Conservation (phyloP, 1,139 yeast species). For the Waltiozyma sp. region DNA sequence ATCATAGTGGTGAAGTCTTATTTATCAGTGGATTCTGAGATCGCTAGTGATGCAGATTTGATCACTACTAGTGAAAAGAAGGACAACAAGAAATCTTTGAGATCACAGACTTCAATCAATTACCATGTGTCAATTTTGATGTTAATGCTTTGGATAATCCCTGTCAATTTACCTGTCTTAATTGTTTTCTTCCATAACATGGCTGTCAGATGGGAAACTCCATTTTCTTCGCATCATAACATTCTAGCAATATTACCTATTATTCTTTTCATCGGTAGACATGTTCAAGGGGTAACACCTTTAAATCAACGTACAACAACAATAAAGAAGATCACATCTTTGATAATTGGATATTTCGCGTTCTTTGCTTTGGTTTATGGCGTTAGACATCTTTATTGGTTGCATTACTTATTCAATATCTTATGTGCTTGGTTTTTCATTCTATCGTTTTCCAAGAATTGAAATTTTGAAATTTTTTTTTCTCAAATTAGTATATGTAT, state of each 20-base stretch:
- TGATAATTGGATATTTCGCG: constrained; percentile 33
- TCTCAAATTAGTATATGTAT: too few species aligned
- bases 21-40: constrained; percentile 5
- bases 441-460: constrained; percentile 8
- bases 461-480: not conserved
- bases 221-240: constrained; percentile 70
- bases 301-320: constrained; percentile 15
- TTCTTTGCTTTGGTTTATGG: constrained; percentile 54
- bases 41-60: not conserved
- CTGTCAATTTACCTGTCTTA: constrained; percentile 57
- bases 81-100: constrained; percentile 4
- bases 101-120: constrained; percentile 26
- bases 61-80: constrained; percentile 6
- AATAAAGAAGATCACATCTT: constrained; percentile 20
- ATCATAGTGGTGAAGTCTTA: constrained; percentile 31
- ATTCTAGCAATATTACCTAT: constrained; percentile 57
- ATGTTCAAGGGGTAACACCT: constrained; percentile 25
- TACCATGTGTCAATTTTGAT: constrained; percentile 45
- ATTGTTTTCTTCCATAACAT: constrained; percentile 63
- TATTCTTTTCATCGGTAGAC: constrained; percentile 36
- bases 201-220: constrained; percentile 60
- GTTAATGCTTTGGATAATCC: constrained; percentile 56
- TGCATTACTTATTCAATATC: constrained; percentile 55
- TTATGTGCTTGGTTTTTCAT: constrained; percentile 35
- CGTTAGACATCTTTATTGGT: constrained; percentile 56